Base-by-base conservation (phyloP, 129 eudicot species). In the Silybum marianum region DNA sequence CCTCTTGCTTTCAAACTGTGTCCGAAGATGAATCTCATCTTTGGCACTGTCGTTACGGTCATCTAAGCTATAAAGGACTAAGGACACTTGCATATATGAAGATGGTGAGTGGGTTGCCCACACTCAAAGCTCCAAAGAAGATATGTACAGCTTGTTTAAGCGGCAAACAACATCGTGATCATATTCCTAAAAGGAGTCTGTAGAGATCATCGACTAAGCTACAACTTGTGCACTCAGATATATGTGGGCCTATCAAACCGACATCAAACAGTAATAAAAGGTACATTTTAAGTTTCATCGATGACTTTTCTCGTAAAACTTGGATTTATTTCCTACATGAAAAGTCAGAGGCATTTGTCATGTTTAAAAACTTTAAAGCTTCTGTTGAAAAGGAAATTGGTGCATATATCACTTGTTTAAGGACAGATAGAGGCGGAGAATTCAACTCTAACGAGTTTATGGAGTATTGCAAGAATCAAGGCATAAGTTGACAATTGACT, bases 231-330 rank as follows among this genome's bases (percentile, higher is more conserved):
- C 65, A 65, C 12, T 19, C 14, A 16, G 80, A 77, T 30, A 34
- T 62, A 26, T 54, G 80, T 77, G 72, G 72, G 22, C 72, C 72
- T 11, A 54, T 77, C 32, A 44, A 30, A n/a, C 72, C 77, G 9
- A 10, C 48, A 40, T 40, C 48, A 40, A 40, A 40, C 13, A 10
- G 48, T 40, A 40, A 40, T 2, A 40, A 40, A 10, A 40, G 48
- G 48, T 40, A 40, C 9, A 40, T 8, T 9, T 40, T 40, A 40
- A 9, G 48, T 40, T 40, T 40, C 9, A 40, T 40, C 48, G 14
- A 40, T 40, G 48, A 40, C 13, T 40, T 40, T 40, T 40, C 48
- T 40, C 48, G 13, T 9, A 40, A 40, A 40, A 40, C 48, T 40
- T 40, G 48, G 48, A 2, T 40, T 40, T 40, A 40, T 40, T 40